Evolutionary conservation across 768 basidiomycete genomes (phyloP).

Genomic region (Termitomyces titanicus): DNA sequence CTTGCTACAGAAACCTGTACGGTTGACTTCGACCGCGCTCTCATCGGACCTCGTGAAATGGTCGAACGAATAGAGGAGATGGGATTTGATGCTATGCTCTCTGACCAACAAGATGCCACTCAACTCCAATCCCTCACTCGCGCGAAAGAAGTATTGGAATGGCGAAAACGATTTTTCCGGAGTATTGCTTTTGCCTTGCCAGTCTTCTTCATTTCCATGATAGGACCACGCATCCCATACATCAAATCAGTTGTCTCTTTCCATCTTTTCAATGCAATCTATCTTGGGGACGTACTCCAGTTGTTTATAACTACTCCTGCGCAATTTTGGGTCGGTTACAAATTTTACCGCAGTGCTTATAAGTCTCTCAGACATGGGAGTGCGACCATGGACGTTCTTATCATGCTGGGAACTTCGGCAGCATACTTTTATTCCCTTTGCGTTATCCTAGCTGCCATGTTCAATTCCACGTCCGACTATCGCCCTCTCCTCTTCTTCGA

Average conservation of each 20-base stretch:
- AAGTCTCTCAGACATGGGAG: slow-evolving; percentile 86
- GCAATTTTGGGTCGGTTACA: slow-evolving; percentile 87
- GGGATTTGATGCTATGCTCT: slow-evolving; percentile 87
- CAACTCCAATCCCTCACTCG: slow-evolving; percentile 84
- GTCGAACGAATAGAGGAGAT: slow-evolving; percentile 84
- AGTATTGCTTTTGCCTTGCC: slow-evolving; percentile 80
- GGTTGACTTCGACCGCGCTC: slow-evolving; percentile 67
- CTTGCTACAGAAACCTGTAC: slow-evolving; percentile 74
- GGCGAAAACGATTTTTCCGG: slow-evolving; percentile 76
- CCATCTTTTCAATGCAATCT: slow-evolving; percentile 62
- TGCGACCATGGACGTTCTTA: slow-evolving; percentile 97
- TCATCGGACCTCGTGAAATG: slow-evolving; percentile 82
- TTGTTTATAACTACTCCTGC: slow-evolving; percentile 82
- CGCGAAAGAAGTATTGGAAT: slow-evolving; percentile 89
- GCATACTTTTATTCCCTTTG: slow-evolving; percentile 89
- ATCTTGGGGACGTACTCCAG: slow-evolving; percentile 77
- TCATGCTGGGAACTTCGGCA: slow-evolving; percentile 92
- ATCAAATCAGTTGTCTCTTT: slow-evolving; percentile 48
- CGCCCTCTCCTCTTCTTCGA: slow-evolving; percentile 94
- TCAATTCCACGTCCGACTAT: slow-evolving; percentile 62
- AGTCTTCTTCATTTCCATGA: slow-evolving; percentile 92
- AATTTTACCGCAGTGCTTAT: slow-evolving; percentile 88
- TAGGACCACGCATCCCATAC: slow-evolving; percentile 65
- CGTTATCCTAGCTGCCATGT: slow-evolving; percentile 60
- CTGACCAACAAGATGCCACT: slow-evolving; percentile 75